Base-by-base conservation (phyloP, 169 alveolate species). In the Neospora caninum region DNA sequence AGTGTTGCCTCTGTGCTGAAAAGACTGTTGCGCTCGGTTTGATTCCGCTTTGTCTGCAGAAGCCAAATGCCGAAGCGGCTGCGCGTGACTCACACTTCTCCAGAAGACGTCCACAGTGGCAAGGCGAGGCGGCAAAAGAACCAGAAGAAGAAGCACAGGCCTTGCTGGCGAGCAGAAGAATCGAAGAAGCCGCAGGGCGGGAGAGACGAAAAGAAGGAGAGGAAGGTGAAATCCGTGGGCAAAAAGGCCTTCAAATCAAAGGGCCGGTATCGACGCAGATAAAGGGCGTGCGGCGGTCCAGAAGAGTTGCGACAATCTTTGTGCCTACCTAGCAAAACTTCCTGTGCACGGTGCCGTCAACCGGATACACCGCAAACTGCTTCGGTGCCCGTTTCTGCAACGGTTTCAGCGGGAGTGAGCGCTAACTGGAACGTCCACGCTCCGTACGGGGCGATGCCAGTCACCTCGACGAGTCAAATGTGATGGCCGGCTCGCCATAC, bases 241-340 rank as follows among this genome's bases (percentile, higher is more conserved):
- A 82, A 82, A 43, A 45, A 45, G 36, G 34, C 49, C 70, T 82
- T 82, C 67, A 82, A 82, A 43, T 82, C 89, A 27, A 82, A 82
- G 67, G 89, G 89, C 42, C 54, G 89, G 38, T 82, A 82, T 49
- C 38, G 41, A 49, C 34, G 89, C 39, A 64, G 89, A 29, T 82
- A 36, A 34, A 13, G 10, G n/a, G 49, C 2, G 22, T n/a, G 49
- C 7, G 45, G n/a, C 9, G 0, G 58, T 22, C 58, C 9, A 13
- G 18, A 49, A 49, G 58, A 49, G 58, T 49, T 49, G 58, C 58
- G 58, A 49, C 18, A 49, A 49, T 49, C 58, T 49, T 49, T 49
- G 58, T 49, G 58, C 58, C 9, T n/a, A n/a, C n/a, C n/a, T n/a
- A n/a, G n/a, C n/a, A n/a, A n/a, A n/a, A n/a, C n/a, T n/a, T n/a